A percentile compares a stretch with the other conserved stretches of the same genome.
Evolutionary conservation across 2,329 filamentous ascomycete species (phyloP).

Genomic region (Trichoderma atrobrunneum): DNA sequence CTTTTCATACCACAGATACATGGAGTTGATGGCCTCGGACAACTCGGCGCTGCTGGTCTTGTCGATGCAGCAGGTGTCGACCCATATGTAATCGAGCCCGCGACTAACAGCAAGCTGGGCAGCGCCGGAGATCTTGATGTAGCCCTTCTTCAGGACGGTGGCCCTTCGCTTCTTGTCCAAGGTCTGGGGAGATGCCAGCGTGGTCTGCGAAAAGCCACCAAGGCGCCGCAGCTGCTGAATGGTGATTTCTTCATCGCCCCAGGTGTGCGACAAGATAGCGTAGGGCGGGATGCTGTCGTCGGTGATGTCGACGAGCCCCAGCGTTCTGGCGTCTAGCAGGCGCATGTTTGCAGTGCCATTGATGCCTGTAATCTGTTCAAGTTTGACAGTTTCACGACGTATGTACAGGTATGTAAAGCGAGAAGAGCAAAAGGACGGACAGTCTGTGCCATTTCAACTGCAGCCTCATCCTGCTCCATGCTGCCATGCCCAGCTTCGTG

Average conservation of each 20-base stretch:
- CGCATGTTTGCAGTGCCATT: conserved; percentile 12
- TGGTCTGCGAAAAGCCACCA: conserved; percentile 3
- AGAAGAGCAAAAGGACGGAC: not conserved
- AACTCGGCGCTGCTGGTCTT: not conserved
- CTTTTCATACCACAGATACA: conserved; percentile 27
- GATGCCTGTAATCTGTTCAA: not conserved
- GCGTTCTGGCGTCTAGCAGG: conserved; percentile 12
- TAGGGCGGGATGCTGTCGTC: conserved; percentile 24
- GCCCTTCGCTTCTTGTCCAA: conserved; percentile 7
- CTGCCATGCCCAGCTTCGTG: not conserved
- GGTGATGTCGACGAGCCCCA: conserved; percentile 13
- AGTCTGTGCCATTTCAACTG: not conserved
- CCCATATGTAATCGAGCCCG: conserved; percentile 28
- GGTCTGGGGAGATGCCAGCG: not conserved
- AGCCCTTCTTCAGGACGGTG: conserved; percentile 21
- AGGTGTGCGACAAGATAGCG: conserved; percentile 33
- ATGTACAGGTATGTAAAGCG: not conserved
- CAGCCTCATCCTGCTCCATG: not conserved
- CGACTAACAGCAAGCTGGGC: conserved; percentile 7
- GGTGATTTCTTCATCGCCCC: conserved; percentile 28
- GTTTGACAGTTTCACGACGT: not conserved
- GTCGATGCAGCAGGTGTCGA: conserved; percentile 29
- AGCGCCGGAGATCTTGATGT: conserved; percentile 24
- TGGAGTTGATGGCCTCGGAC: conserved; percentile 14
- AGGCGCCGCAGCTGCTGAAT: conserved; percentile 26